Evolutionary conservation across 176 grass and related monocot species (phyloP).

Genomic region (Tillandsia fasciculata): DNA sequence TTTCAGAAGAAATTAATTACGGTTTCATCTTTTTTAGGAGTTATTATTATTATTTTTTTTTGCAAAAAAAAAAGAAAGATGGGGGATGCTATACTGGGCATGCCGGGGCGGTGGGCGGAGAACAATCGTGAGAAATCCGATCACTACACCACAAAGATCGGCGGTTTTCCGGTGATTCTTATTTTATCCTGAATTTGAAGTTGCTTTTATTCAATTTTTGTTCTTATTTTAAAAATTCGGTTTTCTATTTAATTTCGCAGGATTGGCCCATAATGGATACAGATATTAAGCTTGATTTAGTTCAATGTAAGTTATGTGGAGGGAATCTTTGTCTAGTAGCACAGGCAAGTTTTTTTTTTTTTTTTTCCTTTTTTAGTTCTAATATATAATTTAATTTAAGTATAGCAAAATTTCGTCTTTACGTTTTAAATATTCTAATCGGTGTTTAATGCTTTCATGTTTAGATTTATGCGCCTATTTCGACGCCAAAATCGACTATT

Average conservation of each 20-base stretch:
- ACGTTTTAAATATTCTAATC: not conserved
- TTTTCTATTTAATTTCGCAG: slow-evolving; percentile 21
- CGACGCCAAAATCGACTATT: slow-evolving; percentile 27
- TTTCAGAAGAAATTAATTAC: too few relatives aligned
- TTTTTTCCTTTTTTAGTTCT: not conserved
- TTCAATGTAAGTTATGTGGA: slow-evolving; percentile 57
- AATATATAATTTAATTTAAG: not conserved
- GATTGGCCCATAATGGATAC: slow-evolving; percentile 56
- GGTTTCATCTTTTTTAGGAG: too few relatives aligned
- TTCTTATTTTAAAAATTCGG: not conserved
- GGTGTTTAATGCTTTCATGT: not conserved
- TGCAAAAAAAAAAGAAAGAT: slow-evolving; percentile 6
- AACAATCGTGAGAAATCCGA: slow-evolving; percentile 72
- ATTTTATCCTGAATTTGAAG: not conserved
- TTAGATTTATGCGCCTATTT: slow-evolving; percentile 73
- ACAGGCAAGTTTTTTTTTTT: slow-evolving; percentile 44
- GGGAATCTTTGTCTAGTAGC: slow-evolving; percentile 55
- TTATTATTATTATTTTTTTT: too few relatives aligned
- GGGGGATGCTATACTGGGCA: slow-evolving; percentile 48
- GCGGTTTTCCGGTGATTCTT: slow-evolving; percentile 51
- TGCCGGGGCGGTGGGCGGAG: slow-evolving; percentile 76
- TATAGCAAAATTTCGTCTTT: not conserved
- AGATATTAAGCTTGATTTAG: slow-evolving; percentile 23
- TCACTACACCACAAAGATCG: slow-evolving; percentile 93
- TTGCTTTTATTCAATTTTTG: not conserved